phyloP scores from a whole-genome alignment of 2,329 filamentous ascomycete species.

The Sordariomycetes sp. region DNA sequence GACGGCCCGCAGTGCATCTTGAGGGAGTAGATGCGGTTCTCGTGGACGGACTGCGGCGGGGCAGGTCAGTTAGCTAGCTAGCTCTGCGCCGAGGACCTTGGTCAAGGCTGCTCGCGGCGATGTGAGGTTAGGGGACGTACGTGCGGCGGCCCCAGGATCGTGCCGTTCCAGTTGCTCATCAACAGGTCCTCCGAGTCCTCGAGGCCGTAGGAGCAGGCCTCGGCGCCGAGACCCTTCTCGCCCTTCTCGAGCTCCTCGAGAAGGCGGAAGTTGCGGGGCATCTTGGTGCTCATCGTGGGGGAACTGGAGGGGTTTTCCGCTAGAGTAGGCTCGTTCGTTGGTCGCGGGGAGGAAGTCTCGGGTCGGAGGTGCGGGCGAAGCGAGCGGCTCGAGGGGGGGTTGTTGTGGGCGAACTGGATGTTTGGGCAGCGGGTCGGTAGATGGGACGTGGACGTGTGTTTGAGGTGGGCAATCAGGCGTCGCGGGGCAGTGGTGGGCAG shows the following conservation, averaged over 20 bases:
- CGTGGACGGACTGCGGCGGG: conserved; percentile 82
- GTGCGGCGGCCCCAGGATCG: conserved; percentile 91
- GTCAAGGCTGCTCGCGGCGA: not conserved
- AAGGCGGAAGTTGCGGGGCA: conserved; percentile 92
- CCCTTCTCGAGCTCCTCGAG: conserved; percentile 98
- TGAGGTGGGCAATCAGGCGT: too few relatives aligned
- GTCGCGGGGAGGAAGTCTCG: too few relatives aligned
- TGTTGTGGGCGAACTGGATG: too few relatives aligned
- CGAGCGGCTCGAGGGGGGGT: too few relatives aligned
- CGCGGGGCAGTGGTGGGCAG: too few relatives aligned
- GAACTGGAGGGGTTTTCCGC: too few relatives aligned
- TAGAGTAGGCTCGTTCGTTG: too few relatives aligned
- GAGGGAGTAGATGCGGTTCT: conserved; percentile 98
- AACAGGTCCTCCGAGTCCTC: conserved; percentile 89
- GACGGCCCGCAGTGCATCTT: conserved; percentile 89
- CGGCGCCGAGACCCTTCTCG: conserved; percentile 92
- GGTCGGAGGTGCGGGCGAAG: too few relatives aligned
- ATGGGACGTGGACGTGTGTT: too few relatives aligned
- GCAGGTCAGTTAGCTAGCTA: not conserved
- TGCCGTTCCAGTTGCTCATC: conserved; percentile 99
- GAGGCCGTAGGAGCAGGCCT: conserved; percentile 94
- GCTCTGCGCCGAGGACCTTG: not conserved
- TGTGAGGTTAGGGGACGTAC: conserved; percentile 43
- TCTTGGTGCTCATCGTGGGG: conserved; percentile 43
- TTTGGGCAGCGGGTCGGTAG: too few relatives aligned